phyloP scores from a whole-genome alignment of 2,329 filamentous ascomycete genomes.

The Penicillium sp. region DNA sequence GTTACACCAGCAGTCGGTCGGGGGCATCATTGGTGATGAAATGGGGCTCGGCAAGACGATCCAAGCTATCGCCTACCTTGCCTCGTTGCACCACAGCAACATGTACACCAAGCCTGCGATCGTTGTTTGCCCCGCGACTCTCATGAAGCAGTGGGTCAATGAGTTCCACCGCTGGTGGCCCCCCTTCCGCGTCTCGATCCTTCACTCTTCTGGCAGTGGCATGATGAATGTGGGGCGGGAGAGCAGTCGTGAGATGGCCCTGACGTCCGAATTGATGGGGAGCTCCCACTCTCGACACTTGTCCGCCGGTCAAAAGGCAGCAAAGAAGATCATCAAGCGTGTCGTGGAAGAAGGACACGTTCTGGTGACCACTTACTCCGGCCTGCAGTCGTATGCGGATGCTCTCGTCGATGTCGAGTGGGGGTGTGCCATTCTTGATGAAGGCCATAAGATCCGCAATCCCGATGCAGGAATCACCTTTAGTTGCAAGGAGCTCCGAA shows the following conservation, averaged over 20 bases:
- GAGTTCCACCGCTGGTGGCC: slow-evolving; percentile 99
- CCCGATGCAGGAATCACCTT: slow-evolving; percentile 94
- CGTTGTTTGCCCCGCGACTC: slow-evolving; percentile 89
- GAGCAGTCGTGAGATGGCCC: slow-evolving; percentile 63
- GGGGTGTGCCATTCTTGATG: slow-evolving; percentile 92
- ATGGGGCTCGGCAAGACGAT: slow-evolving; percentile 99
- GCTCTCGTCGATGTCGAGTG: slow-evolving; percentile 81
- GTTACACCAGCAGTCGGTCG: slow-evolving; percentile 83
- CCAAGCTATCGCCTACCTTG: slow-evolving; percentile 78
- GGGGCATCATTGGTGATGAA: slow-evolving; percentile 94
- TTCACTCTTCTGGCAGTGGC: slow-evolving; percentile 93
- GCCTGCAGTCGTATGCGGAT: slow-evolving; percentile 88
- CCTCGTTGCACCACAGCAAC: slow-evolving; percentile 88
- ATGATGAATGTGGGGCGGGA: slow-evolving; percentile 79
- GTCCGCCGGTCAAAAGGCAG: slow-evolving; percentile 65
- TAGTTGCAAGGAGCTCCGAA: slow-evolving; percentile 90
- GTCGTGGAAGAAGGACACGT: slow-evolving; percentile 87
- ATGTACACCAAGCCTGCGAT: slow-evolving; percentile 83
- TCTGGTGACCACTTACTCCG: slow-evolving; percentile 92
- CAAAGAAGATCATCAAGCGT: slow-evolving; percentile 77
- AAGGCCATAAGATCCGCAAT: slow-evolving; percentile 97
- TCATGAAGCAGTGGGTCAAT: slow-evolving; percentile 97
- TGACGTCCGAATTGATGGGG: slow-evolving; percentile 62
- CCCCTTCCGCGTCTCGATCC: slow-evolving; percentile 90
- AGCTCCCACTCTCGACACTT: slow-evolving; percentile 43